phyloP scores from a whole-genome alignment of 441 rosid species.

The Populus trichocarpa region DNA sequence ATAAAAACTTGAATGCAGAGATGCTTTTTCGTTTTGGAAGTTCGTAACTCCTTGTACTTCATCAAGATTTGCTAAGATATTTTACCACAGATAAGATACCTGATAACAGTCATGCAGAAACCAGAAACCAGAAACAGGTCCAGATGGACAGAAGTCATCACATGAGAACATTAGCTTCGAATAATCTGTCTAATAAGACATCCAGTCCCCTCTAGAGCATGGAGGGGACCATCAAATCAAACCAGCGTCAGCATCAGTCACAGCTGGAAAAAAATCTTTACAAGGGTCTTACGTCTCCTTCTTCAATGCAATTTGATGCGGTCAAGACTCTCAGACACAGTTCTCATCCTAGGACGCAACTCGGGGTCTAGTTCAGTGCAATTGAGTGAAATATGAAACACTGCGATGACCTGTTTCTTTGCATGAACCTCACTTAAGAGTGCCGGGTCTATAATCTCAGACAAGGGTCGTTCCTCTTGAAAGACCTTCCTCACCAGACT shows the following conservation, averaged over 20 bases:
- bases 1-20: too few species aligned
- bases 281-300: background rate
- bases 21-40: too few species aligned
- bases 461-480: conserved; percentile 54
- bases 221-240: background rate
- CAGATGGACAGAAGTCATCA: background rate
- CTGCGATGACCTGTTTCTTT: conserved; percentile 59
- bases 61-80: too few species aligned
- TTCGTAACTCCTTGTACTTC: too few species aligned
- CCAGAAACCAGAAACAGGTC: background rate
- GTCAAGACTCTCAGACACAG: conserved; percentile 68
- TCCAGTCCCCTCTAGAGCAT: background rate
- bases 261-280: conserved; percentile 13
- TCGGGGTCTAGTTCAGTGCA: conserved; percentile 84
- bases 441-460: conserved; percentile 65
- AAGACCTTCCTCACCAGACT: conserved; percentile 57
- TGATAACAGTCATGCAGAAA: too few species aligned
- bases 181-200: background rate
- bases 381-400: conserved; percentile 72
- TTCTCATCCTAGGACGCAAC: conserved; percentile 81
- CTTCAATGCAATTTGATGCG: conserved; percentile 48
- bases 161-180: conserved; percentile 9
- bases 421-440: conserved; percentile 53
- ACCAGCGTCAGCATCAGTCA: conserved; percentile 5
- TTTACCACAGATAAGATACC: too few species aligned